Evolutionary conservation across 2,329 filamentous ascomycete genomes (phyloP).

Genomic region (Gnomoniopsis smithogilvyi): DNA sequence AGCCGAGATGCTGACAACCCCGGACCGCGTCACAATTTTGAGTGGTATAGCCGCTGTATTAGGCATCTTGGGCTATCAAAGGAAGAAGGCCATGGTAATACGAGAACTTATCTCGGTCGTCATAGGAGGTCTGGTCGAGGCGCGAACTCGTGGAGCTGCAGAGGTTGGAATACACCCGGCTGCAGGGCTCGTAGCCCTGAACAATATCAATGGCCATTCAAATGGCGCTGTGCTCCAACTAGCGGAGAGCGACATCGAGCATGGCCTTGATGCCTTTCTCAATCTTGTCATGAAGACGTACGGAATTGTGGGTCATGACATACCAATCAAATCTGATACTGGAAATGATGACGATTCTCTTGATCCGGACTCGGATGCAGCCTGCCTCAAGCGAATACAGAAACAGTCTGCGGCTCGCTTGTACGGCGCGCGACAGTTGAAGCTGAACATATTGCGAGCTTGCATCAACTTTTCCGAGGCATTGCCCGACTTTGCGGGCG

Average conservation of each 20-base stretch:
- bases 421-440: slow-evolving; percentile 77
- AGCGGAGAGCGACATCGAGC: slow-evolving; percentile 61
- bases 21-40: slow-evolving; percentile 75
- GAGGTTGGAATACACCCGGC: slow-evolving; percentile 95
- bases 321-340: slow-evolving; percentile 24
- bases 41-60: slow-evolving; percentile 87
- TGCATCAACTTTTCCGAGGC: slow-evolving; percentile 94
- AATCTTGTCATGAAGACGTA: slow-evolving; percentile 60
- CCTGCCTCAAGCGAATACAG: slow-evolving; percentile 55
- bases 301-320: slow-evolving; percentile 55
- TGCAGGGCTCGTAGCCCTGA: slow-evolving; percentile 75
- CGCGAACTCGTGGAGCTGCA: slow-evolving; percentile 88
- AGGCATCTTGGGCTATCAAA: slow-evolving; percentile 71
- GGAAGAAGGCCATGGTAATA: slow-evolving; percentile 89
- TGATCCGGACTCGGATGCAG: slow-evolving; percentile 47
- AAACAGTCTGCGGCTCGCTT: slow-evolving; percentile 55
- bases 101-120: slow-evolving; percentile 81
- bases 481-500: slow-evolving; percentile 83
- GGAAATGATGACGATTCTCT: slow-evolving; percentile 16
- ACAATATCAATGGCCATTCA: slow-evolving; percentile 46
- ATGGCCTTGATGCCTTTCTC: slow-evolving; percentile 62
- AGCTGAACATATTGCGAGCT: slow-evolving; percentile 82
- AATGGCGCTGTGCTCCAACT: slow-evolving; percentile 57
- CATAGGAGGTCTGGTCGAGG: slow-evolving; percentile 82
- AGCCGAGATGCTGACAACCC: slow-evolving; percentile 65